These are phyloP conservation scores for Somion occarium DNA, from an alignment of 1,284 basidiomycete species.

Conservation along the genomic window DNA sequence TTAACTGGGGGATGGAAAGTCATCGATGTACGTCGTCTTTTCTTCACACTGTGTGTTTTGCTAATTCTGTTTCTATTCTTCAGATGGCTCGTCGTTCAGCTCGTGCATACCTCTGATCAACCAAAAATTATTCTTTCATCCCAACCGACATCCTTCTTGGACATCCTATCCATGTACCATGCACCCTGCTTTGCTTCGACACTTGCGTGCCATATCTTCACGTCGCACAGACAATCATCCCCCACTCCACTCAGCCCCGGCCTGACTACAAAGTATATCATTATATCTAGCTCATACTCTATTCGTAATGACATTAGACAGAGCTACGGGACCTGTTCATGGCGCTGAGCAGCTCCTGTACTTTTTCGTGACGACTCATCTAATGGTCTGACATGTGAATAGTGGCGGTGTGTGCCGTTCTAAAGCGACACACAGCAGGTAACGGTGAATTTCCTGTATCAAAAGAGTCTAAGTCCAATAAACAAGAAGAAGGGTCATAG, in stretches of 20 bases:
- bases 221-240: neutral
- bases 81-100: constrained; percentile 40
- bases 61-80: neutral
- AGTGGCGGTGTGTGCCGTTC: neutral
- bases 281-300: constrained; percentile 11
- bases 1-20: constrained; percentile 98
- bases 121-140: neutral
- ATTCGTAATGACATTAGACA: constrained; percentile 15
- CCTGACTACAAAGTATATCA: constrained; percentile 4
- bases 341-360: too few relatives aligned
- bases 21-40: constrained; percentile 67
- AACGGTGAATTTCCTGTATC: neutral
- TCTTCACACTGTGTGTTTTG: neutral
- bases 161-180: too few relatives aligned
- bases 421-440: too few relatives aligned
- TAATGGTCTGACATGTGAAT: neutral
- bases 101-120: constrained; percentile 33
- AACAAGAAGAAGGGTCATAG: neutral
- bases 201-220: constrained; percentile 1
- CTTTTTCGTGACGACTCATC: neutral
- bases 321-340: too few relatives aligned
- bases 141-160: too few relatives aligned
- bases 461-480: neutral
- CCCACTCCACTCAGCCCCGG: neutral
- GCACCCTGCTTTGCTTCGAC: constrained; percentile 6